Evolutionary conservation across 225 moss, liverwort and hornwort species (phyloP), one percentile per base, ranked within the genome.

Genomic region (Bryum argenteum): DNA sequence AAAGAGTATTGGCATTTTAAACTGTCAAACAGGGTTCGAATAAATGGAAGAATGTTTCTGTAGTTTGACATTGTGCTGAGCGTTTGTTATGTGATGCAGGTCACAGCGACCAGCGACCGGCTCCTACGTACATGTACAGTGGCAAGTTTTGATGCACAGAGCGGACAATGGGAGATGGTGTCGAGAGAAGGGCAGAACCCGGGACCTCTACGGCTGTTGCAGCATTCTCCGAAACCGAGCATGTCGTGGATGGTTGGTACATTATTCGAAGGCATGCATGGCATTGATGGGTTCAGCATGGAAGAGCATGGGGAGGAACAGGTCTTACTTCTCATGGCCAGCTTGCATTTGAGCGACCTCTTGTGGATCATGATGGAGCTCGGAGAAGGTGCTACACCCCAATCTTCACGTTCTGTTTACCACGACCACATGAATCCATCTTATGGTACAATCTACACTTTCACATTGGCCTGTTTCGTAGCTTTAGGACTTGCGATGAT

Each of bases 51-150:
- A 47, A 47, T 9, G 14, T 13, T 47, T 5, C 14, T 1, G 45
- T 47, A 47, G 45, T 47, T 47, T 15, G 45, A 47, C 45, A 47
- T 47, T 47, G 45, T 47, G 45, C 13, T 47, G 12, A 47, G 45
- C 45, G 45, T 15, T 12, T 3, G 14, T 47, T 14, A 15, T 47
- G 45, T 47, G 14, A 47, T 47, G 80, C 82, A 93, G 93, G 87
- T 96, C 65, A 89, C 85, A 66, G 85, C 80, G 44, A 96, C 91
- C 45, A 93, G 93, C 77, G 93, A 96, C 33, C 84, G 80, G 69
- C 88, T 93, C 45, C 70, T 96, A 10, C 83, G 87, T 60, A 78
- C 86, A 14, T 82, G 79, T 58, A 83, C 88, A 63, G 82, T 93
- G 41, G 79, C 89, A 38, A 85, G 82, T 66, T 77, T 85, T 59